phyloP scores from a whole-genome alignment of 352 stramenopile species.

The Pythium chondricola region DNA sequence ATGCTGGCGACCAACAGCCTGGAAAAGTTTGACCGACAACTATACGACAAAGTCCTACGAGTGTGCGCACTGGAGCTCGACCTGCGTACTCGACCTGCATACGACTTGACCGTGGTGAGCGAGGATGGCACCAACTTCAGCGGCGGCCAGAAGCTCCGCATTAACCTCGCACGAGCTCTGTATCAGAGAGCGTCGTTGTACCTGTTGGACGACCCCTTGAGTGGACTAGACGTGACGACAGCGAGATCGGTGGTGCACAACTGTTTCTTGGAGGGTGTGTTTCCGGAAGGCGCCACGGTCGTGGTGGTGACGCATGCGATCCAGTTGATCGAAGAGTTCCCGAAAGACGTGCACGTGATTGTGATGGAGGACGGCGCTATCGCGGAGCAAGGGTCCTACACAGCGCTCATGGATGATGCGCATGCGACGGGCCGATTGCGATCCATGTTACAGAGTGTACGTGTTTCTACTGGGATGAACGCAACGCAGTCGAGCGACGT shows the following conservation, averaged over 20 bases:
- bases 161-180: constrained; percentile 81
- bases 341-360: constrained; percentile 30
- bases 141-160: constrained; percentile 72
- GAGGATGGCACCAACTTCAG: constrained; percentile 84
- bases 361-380: constrained; percentile 53
- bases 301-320: constrained; percentile 78
- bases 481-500: background rate
- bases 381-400: constrained; percentile 35
- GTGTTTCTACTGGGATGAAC: background rate
- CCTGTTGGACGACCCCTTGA: constrained; percentile 87
- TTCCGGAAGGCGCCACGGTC: constrained; percentile 41
- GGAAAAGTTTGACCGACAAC: constrained; percentile 22
- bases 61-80: constrained; percentile 74
- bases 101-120: constrained; percentile 44
- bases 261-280: constrained; percentile 25
- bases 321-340: constrained; percentile 53
- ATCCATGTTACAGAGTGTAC: background rate
- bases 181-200: constrained; percentile 68
- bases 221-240: constrained; percentile 65
- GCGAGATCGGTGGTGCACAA: constrained; percentile 36
- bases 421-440: no score
- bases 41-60: constrained; percentile 47
- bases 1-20: constrained; percentile 23
- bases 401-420: constrained; percentile 20
- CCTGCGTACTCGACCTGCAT: constrained; percentile 31